Base-by-base conservation (phyloP, 768 basidiomycete species). In the Hypsizygus marmoreus region DNA sequence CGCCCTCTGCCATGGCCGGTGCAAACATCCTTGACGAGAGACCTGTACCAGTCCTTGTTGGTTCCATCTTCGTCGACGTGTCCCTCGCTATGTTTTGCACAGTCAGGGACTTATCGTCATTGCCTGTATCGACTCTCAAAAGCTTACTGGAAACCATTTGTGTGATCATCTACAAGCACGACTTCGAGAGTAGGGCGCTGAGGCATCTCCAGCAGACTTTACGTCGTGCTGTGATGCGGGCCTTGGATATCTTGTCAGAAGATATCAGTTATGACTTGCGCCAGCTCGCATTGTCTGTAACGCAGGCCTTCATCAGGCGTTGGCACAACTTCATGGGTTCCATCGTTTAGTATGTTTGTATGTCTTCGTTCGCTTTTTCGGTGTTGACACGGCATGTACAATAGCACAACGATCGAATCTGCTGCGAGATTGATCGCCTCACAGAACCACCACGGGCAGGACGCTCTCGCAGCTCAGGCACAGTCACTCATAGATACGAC, bases 121-220 rank as follows among this genome's bases (percentile, higher is more conserved):
- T 88, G 5, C 84, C 86, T 0, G 72, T 79, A 33, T 56, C 81
- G 33, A 76, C 76, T 1, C 59, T 80, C 49, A 86, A 88, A 56
- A 75, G 71, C 41, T 57, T 87, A 32, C 64, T 90, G 33, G 86
- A 89, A 65, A 68, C 76, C 1, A 55, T 88, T 17, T 73, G 84
- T 45, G 77, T 88, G 32, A 70, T 83, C 49, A 74, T 87, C 16
- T 81, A 83, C 65, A 91, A 91, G 66, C 83, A 88, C 49, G 82
- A 91, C 57, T 78, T 91, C 46, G 81, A 81, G 35, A 75, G 73
- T 40, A 62, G 55, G 14, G 62, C 74, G 11, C 67, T 90, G 43
- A 70, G 63, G 39, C 79, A 80, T 54, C 71, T 87, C 22, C 80
- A 82, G 36, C 70, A 67, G 23, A 52, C 65, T 11, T 65, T 88